Base-by-base conservation (phyloP, 495 filamentous ascomycete genomes). In the Penicillium dipodomyicola region DNA sequence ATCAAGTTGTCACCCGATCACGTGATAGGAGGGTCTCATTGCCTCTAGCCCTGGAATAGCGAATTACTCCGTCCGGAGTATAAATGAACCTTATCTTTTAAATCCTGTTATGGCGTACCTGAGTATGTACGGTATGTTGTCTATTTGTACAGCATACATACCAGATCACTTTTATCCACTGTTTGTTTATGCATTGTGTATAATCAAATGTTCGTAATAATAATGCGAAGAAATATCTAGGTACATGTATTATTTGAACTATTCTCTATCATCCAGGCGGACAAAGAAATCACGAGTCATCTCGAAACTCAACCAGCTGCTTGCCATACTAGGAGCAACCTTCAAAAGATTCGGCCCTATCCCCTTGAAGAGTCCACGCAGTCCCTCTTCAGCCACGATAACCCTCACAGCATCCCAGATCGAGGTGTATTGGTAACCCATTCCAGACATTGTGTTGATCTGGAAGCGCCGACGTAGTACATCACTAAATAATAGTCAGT, bases 401-500 rank as follows among this genome's bases (percentile, higher is more conserved):
- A 89, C 80, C 43, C 77, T 81, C 46, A 98, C 76, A 5, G 94
- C 94, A 67, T 97, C 91, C 62, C 83, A 81, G 40, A 98, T 87
- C 17, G 84, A 86, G 62, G 85, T 90, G 75, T 98, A 98, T 69
- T 92, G 84, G 64, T 96, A 97, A 41, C 94, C 95, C 85, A 98
- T 92, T n/a, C 93, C 93, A 25, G 86, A 89, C 94, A 98, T 98
- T 48, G 92, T 97, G 68, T 98, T 98, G 74, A 98, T 96, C 63
- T 98, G 94, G 65, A 98, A 98, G 29, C 94, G 82, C 48, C 94
- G 85, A 17, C 94, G 89, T n/a, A 98, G 81, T 1, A 98, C 95
- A 72, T 96, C 92, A 66, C 91, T 95, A 56, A 23, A 7, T 20
- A 4, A 37, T 40, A 19, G 42, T 71, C 29, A 65, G 53, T 32